Conservation (phyloP, 352 stramenopile genomes). For the Phytophthora nicotianae region DNA sequence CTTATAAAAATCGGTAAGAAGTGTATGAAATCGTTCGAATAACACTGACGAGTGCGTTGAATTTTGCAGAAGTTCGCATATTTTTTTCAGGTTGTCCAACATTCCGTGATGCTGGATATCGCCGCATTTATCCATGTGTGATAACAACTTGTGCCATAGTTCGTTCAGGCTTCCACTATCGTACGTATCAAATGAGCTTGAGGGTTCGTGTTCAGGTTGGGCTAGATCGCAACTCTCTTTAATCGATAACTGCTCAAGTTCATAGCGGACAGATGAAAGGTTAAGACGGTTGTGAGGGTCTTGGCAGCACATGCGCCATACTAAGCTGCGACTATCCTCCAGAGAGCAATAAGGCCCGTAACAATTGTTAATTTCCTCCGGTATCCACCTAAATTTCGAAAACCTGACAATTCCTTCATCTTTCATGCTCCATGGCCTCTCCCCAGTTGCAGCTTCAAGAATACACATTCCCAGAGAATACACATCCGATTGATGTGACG, state of each 20-base stretch:
- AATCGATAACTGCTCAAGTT: conserved; percentile 1
- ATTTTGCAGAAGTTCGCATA: neutral
- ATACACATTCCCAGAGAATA: conserved; percentile 36
- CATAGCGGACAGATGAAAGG: neutral
- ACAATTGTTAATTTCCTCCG: neutral
- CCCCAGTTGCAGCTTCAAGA: conserved; percentile 17
- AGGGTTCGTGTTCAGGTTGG: neutral
- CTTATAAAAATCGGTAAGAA: conserved; percentile 9
- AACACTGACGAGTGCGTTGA: neutral
- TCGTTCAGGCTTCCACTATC: neutral
- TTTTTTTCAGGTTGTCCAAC: neutral
- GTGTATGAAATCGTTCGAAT: neutral
- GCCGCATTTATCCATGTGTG: neutral
- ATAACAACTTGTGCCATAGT: neutral
- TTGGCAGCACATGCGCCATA: conserved; percentile 16
- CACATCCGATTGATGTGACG: conserved; percentile 16
- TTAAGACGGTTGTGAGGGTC: neutral
- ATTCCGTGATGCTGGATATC: neutral
- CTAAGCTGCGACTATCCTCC: conserved; percentile 1
- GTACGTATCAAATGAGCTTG: conserved; percentile 1
- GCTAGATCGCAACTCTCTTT: neutral
- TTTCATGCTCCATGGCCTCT: neutral
- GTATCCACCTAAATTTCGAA: neutral
- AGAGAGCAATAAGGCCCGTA: neutral
- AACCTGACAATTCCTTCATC: neutral